A percentile compares a stretch with the other conserved stretches of the same genome.
Conservation (phyloP, 2,329 filamentous ascomycete species). For the Calonectria pseudoturangicola region DNA sequence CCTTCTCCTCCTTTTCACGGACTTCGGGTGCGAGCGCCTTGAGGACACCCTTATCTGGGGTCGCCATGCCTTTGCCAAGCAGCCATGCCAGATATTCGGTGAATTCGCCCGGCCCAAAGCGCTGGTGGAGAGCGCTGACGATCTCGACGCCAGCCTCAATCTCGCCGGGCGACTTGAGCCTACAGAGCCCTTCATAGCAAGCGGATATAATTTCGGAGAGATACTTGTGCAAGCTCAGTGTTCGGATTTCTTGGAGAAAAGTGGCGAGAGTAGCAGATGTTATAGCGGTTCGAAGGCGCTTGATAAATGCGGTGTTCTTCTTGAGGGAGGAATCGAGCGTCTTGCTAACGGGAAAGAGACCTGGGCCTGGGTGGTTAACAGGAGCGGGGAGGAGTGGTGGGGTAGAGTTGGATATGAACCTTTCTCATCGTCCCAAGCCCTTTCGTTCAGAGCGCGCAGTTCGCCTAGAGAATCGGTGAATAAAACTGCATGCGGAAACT, state of each 20-base stretch:
- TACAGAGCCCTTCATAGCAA: slow-evolving; percentile 94
- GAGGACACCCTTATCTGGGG: slow-evolving; percentile 88
- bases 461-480: slow-evolving; percentile 77
- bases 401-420: slow-evolving; percentile 69
- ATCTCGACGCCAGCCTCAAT: slow-evolving; percentile 94
- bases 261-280: slow-evolving; percentile 86
- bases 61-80: slow-evolving; percentile 91
- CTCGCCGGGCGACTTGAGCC: slow-evolving; percentile 92
- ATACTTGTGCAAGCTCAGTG: slow-evolving; percentile 95
- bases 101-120: slow-evolving; percentile 92
- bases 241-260: slow-evolving; percentile 92
- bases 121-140: slow-evolving; percentile 94
- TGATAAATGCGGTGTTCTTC: slow-evolving; percentile 99
- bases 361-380: slow-evolving; percentile 65
- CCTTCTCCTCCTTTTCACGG: slow-evolving; percentile 96
- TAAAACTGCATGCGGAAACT: slow-evolving; percentile 15
- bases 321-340: slow-evolving; percentile 96
- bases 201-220: slow-evolving; percentile 97
- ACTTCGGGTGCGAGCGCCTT: slow-evolving; percentile 88
- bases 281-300: slow-evolving; percentile 92
- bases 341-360: slow-evolving; percentile 84
- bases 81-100: slow-evolving; percentile 95
- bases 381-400: slow-evolving; percentile 43
- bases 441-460: slow-evolving; percentile 90
- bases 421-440: slow-evolving; percentile 91